Evolutionary conservation across 352 stramenopile genomes (phyloP).

Genomic region (Phytophthora sojae): DNA sequence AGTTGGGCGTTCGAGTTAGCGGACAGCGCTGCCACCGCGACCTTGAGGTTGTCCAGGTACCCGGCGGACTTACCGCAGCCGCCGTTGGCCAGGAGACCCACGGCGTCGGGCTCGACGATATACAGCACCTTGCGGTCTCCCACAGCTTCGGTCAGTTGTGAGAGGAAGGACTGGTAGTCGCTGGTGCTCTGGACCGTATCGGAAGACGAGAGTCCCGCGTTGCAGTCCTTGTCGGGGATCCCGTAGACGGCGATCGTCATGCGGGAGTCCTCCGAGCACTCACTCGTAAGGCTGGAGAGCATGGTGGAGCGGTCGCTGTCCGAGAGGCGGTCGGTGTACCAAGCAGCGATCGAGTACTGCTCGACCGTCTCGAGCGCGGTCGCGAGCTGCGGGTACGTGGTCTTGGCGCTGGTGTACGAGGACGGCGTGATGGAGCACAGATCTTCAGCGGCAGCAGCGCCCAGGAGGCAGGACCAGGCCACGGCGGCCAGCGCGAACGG

Average conservation of each 20-base stretch:
- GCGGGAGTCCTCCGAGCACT: slow-evolving; percentile 47
- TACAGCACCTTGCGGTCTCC: slow-evolving; percentile 67
- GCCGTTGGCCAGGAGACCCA: slow-evolving; percentile 56
- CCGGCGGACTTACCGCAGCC: slow-evolving; percentile 49
- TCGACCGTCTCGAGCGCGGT: slow-evolving; percentile 47
- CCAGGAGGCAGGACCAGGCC: slow-evolving; percentile 16
- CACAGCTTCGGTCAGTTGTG: slow-evolving; percentile 42
- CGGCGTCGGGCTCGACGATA: slow-evolving; percentile 71
- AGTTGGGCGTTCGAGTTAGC: slow-evolving; percentile 63
- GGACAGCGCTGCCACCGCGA: slow-evolving; percentile 59
- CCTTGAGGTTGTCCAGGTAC: slow-evolving; percentile 64
- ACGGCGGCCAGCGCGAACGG: slow-evolving; percentile 23
- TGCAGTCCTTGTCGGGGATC: slow-evolving; percentile 74
- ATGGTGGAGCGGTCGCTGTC: slow-evolving; percentile 36
- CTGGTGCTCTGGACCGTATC: slow-evolving; percentile 46
- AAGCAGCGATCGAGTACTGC: slow-evolving; percentile 55
- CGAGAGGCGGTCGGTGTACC: slow-evolving; percentile 62
- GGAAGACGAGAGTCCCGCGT: slow-evolving; percentile 53
- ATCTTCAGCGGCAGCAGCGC: slow-evolving; percentile 30
- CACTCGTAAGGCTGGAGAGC: slow-evolving; percentile 38
- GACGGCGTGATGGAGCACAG: slow-evolving; percentile 47
- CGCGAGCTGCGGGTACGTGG: slow-evolving; percentile 42
- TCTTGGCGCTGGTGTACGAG: slow-evolving; percentile 46
- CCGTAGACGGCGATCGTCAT: slow-evolving; percentile 74
- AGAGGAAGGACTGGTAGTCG: slow-evolving; percentile 60